Percentiles rank a stretch among this genome's conserved stretches.
Evolutionary conservation across 352 stramenopile genomes (phyloP).

Genomic region (Phytophthora rubi): DNA sequence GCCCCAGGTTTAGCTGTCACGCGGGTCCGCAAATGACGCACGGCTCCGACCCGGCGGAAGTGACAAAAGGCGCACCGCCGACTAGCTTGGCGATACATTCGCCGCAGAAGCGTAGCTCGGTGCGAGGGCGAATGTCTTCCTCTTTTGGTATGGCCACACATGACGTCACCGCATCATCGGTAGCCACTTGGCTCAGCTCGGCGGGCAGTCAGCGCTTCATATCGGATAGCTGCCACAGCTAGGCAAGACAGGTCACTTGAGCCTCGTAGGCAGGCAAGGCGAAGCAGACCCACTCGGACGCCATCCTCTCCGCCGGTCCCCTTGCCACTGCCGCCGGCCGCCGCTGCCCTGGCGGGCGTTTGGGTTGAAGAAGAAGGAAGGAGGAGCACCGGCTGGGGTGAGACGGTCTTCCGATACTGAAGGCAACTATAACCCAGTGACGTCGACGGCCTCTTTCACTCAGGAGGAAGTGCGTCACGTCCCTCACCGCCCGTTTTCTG

Average conservation of each 20-base stretch:
- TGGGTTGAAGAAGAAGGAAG: slow-evolving; percentile 10
- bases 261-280: too few relatives aligned
- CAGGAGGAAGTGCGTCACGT: slow-evolving; percentile 36
- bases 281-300: too few relatives aligned
- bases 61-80: slow-evolving; percentile 15
- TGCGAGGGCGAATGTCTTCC: background rate
- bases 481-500: slow-evolving; percentile 1
- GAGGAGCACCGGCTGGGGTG: background rate
- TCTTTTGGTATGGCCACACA: slow-evolving; percentile 20
- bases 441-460: slow-evolving; percentile 25
- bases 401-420: slow-evolving; percentile 9
- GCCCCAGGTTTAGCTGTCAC: slow-evolving; percentile 19
- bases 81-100: too few relatives aligned
- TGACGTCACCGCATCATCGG: slow-evolving; percentile 4
- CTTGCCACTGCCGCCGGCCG: background rate
- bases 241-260: too few relatives aligned
- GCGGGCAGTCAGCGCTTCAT: slow-evolving; percentile 12
- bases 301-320: background rate
- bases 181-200: background rate
- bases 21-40: slow-evolving; percentile 15
- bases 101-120: too few relatives aligned
- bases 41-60: slow-evolving; percentile 3
- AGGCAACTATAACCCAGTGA: slow-evolving; percentile 16
- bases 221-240: too few relatives aligned
- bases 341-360: slow-evolving; percentile 5